Evolutionary conservation across 305 asterid genomes (phyloP).

Genomic region (Lippia alba): DNA sequence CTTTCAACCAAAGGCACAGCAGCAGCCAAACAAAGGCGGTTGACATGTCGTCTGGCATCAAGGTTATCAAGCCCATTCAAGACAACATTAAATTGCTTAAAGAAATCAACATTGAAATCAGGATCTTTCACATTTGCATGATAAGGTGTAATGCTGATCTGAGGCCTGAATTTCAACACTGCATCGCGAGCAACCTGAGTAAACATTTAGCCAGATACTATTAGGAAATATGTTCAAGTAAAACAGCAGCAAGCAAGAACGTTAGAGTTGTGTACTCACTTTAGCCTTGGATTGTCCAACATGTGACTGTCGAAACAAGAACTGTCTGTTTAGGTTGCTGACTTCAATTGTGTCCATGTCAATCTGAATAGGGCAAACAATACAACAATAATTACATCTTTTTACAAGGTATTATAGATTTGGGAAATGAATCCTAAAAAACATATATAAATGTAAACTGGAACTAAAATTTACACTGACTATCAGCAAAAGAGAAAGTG

Average conservation of each 20-base stretch:
- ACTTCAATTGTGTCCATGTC: conserved; percentile 99
- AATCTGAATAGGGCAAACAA: conserved; percentile 64
- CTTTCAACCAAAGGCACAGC: conserved; percentile 94
- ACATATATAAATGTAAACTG: conserved; percentile 6
- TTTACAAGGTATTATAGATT: conserved; percentile 18
- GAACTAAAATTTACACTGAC: background rate
- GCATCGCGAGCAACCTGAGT: conserved; percentile 99
- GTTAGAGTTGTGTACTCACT: conserved; percentile 52
- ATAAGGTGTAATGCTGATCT: conserved; percentile 82
- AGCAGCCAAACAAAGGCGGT: conserved; percentile 98
- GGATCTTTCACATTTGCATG: conserved; percentile 95
- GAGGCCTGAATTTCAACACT: conserved; percentile 86
- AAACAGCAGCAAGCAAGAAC: conserved; percentile 26
- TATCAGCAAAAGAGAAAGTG: background rate
- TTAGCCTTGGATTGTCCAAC: conserved; percentile 98
- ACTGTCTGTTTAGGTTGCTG: conserved; percentile 95
- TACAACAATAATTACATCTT: conserved; percentile 26
- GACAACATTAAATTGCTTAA: conserved; percentile 86
- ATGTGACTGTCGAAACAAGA: conserved; percentile 91
- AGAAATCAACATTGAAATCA: conserved; percentile 91
- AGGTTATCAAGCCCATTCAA: conserved; percentile 97
- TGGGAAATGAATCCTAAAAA: background rate
- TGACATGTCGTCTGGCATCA: conserved; percentile 98
- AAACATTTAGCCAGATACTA: conserved; percentile 34
- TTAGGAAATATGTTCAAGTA: conserved; percentile 28